Evolutionary conservation across 768 basidiomycete species (phyloP).

Genomic region (Tulasnella sp.): DNA sequence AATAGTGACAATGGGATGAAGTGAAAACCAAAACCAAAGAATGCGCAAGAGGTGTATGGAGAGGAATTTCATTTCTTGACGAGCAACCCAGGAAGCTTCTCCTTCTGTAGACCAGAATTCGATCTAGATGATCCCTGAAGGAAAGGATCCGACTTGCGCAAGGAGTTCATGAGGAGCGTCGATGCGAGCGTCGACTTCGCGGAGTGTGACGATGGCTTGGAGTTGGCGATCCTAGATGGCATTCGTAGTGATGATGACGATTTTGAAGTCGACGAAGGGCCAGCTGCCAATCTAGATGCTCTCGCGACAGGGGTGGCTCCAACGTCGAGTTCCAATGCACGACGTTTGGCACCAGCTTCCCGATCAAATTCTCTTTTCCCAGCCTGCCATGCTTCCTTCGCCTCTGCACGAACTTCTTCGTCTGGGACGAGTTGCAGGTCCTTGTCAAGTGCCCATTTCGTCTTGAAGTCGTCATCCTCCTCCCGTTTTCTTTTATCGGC

Average conservation of each 20-base stretch:
- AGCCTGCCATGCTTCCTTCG: constrained; percentile 54
- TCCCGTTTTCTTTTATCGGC: constrained; percentile 57
- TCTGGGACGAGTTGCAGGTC: constrained; percentile 54
- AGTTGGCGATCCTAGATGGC: constrained; percentile 2
- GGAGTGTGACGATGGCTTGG: not conserved
- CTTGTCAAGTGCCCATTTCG: constrained; percentile 68
- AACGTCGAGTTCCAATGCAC: constrained; percentile 20
- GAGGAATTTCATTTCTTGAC: not conserved
- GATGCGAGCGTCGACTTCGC: constrained; percentile 19
- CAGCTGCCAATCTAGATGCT: constrained; percentile 2
- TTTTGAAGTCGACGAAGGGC: not conserved
- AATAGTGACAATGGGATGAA: not conserved
- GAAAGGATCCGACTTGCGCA: constrained; percentile 21
- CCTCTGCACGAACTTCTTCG: constrained; percentile 51
- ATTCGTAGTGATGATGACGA: constrained; percentile 1
- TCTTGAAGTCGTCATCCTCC: constrained; percentile 64
- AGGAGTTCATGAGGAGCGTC: constrained; percentile 20
- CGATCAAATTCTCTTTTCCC: constrained; percentile 43
- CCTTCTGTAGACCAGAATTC: not conserved
- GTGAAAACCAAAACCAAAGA: not conserved
- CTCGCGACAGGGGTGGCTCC: constrained; percentile 14
- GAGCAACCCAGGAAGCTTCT: not conserved
- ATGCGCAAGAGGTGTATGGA: not conserved
- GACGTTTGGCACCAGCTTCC: constrained; percentile 29
- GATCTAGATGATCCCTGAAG: constrained; percentile 8